Conservation (phyloP, 2,329 filamentous ascomycete genomes). For the Trichoderma breve region DNA sequence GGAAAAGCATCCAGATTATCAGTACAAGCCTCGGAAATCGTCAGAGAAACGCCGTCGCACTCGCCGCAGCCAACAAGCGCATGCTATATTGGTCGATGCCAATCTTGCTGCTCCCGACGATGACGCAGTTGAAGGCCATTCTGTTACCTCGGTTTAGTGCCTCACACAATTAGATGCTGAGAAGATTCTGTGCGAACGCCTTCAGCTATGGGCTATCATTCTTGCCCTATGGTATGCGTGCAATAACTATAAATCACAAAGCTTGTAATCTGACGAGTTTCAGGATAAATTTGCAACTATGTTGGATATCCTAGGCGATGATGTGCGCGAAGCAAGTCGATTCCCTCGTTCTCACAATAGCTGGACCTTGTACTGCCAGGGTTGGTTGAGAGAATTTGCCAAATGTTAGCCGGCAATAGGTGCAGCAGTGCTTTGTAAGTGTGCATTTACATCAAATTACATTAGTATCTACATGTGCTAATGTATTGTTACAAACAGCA, state of each 20-base stretch:
- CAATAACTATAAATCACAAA: background rate
- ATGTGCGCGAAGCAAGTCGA: background rate
- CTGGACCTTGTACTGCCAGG: conserved; percentile 36
- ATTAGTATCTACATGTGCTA: background rate
- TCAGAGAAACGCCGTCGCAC: conserved; percentile 27
- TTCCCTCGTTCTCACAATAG: conserved; percentile 34
- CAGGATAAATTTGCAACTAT: no score
- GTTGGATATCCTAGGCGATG: no score
- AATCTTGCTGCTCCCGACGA: background rate
- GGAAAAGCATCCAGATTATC: conserved; percentile 37
- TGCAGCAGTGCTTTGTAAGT: conserved; percentile 34
- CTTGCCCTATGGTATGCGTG: background rate
- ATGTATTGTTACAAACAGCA: conserved; percentile 24
- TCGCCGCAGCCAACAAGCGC: conserved; percentile 2
- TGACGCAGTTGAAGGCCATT: background rate
- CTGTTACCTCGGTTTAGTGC: background rate
- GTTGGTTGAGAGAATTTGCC: conserved; percentile 28
- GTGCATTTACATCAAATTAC: background rate
- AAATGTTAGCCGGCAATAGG: conserved; percentile 28
- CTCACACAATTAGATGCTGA: no score
- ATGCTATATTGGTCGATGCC: background rate
- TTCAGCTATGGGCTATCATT: background rate
- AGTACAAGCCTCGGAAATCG: conserved; percentile 39
- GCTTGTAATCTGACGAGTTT: no score
- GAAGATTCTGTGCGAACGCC: background rate